Conservation (phyloP, 768 basidiomycete genomes). For the Chalciporus sphaerocephalus region DNA sequence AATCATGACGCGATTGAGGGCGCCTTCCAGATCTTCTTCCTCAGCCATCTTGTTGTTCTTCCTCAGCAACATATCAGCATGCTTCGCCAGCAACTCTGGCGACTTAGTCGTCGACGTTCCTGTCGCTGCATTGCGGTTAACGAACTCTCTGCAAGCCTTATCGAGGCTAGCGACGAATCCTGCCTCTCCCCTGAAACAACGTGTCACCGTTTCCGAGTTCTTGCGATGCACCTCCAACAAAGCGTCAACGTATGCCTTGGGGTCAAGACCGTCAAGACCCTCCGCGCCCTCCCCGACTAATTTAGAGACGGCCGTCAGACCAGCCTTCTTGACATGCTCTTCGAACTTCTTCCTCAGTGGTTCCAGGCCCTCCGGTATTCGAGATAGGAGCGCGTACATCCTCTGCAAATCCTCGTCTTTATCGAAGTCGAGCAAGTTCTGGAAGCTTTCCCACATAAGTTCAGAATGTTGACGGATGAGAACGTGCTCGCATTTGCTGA, state of each 20-base stretch:
- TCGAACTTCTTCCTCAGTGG: slow-evolving; percentile 90
- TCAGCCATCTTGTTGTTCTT: slow-evolving; percentile 97
- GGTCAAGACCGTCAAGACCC: slow-evolving; percentile 65
- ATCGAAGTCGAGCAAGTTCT: slow-evolving; percentile 83
- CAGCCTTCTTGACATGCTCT: slow-evolving; percentile 90
- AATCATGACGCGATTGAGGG: slow-evolving; percentile 89
- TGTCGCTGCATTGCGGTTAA: slow-evolving; percentile 89
- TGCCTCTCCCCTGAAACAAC: slow-evolving; percentile 88
- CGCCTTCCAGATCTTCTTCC: slow-evolving; percentile 85
- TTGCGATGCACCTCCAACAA: slow-evolving; percentile 88
- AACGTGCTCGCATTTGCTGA: slow-evolving; percentile 84
- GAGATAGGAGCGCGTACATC: slow-evolving; percentile 90
- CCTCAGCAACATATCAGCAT: slow-evolving; percentile 81
- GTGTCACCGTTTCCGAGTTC: slow-evolving; percentile 82
- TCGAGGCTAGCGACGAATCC: slow-evolving; percentile 93
- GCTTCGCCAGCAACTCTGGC: slow-evolving; percentile 88
- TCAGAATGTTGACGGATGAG: slow-evolving; percentile 84
- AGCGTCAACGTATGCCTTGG: slow-evolving; percentile 92
- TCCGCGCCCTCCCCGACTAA: slow-evolving; percentile 52
- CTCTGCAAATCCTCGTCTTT: slow-evolving; percentile 92
- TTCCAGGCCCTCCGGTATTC: slow-evolving; percentile 87
- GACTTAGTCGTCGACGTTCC: slow-evolving; percentile 81
- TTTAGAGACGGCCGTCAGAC: slow-evolving; percentile 76
- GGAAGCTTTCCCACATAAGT: slow-evolving; percentile 92
- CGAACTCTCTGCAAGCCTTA: slow-evolving; percentile 92